These are phyloP conservation scores for Cerrena zonata DNA, from an alignment of 1,284 basidiomycete species.

Conservation along the genomic window DNA sequence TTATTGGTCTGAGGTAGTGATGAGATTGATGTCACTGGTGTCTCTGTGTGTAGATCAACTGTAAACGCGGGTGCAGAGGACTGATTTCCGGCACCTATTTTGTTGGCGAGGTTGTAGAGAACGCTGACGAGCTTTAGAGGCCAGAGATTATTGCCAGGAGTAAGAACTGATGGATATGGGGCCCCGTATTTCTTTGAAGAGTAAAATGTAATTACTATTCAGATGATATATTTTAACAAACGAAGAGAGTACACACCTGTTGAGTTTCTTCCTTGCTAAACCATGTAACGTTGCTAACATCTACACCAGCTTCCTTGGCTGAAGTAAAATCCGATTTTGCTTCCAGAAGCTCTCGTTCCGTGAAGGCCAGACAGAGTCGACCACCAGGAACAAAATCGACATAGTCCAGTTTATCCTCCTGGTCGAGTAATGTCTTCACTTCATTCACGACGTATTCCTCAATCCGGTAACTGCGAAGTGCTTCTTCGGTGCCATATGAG, in stretches of 20 bases:
- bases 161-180: constrained; percentile 45
- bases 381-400: constrained; percentile 64
- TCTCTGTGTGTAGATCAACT: constrained; percentile 61
- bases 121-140: constrained; percentile 72
- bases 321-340: constrained; percentile 44
- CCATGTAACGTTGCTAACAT: constrained; percentile 42
- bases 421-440: constrained; percentile 46
- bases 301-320: constrained; percentile 49
- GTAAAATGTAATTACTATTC: neutral
- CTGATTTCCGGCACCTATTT: neutral
- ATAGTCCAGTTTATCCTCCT: constrained; percentile 36
- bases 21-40: constrained; percentile 52
- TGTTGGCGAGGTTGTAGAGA: constrained; percentile 45
- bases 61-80: constrained; percentile 29
- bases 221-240: neutral
- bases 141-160: constrained; percentile 65
- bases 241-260: constrained; percentile 38
- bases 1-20: constrained; percentile 9
- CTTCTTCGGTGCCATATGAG: constrained; percentile 47
- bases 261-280: constrained; percentile 44
- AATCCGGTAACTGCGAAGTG: constrained; percentile 47
- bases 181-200: constrained; percentile 54
- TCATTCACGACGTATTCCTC: constrained; percentile 52
- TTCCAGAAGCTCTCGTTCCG: constrained; percentile 35
- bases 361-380: constrained; percentile 49